phyloP scores from a whole-genome alignment of 176 grass and related monocot genomes.

The Elymus sibiricus region DNA sequence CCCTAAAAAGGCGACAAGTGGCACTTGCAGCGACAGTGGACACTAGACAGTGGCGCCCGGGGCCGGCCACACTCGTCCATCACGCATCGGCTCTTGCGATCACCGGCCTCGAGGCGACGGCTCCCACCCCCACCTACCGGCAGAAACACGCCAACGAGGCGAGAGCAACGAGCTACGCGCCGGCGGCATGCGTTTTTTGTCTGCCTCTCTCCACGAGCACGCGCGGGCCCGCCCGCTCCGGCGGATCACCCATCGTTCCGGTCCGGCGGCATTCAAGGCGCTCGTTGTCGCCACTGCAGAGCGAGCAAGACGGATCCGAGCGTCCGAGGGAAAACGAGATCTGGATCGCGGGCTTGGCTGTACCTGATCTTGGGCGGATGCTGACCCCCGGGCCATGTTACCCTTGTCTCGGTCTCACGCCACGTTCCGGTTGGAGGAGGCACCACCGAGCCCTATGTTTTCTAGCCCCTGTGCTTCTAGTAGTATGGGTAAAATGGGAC shows the following conservation, averaged over 20 bases:
- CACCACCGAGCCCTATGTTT: not conserved
- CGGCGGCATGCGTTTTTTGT: not conserved
- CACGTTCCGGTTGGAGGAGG: not conserved
- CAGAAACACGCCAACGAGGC: not conserved
- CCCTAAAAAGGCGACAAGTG: not conserved
- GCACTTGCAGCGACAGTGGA: not conserved
- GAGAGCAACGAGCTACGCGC: not conserved
- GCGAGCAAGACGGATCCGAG: not conserved
- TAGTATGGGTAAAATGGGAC: not conserved
- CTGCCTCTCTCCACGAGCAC: not conserved
- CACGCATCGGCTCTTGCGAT: not conserved
- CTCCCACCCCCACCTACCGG: not conserved
- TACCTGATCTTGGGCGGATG: not conserved
- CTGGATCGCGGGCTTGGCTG: not conserved
- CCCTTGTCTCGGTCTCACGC: not conserved
- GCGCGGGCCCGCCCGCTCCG: not conserved
- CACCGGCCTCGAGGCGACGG: not conserved
- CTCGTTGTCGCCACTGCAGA: not conserved
- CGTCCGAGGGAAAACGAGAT: not conserved
- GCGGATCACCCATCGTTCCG: not conserved
- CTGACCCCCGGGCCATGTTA: slow-evolving; percentile 1
- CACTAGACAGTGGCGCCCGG: not conserved
- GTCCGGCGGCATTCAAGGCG: not conserved
- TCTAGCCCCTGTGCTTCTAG: not conserved
- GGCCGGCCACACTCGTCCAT: not conserved